Evolutionary conservation across 768 basidiomycete species (phyloP).

Genomic region (Boletus sensibilis): DNA sequence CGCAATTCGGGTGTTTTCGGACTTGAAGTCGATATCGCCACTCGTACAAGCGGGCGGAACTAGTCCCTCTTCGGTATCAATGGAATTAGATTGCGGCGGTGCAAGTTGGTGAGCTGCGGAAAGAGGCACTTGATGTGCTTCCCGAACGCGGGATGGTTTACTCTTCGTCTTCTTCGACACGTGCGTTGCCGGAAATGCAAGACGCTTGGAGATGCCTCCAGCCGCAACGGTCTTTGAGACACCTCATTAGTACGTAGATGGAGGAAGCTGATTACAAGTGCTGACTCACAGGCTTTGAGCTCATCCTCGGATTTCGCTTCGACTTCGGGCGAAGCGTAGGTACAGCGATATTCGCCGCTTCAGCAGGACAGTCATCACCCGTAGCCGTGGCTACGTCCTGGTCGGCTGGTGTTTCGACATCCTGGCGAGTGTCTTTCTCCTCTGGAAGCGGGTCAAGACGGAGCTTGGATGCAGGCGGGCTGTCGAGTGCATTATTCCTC

Average conservation of each 20-base stretch:
- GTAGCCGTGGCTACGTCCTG: conserved; percentile 3
- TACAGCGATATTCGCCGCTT: not conserved
- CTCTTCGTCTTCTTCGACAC: conserved; percentile 20
- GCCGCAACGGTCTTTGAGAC: conserved; percentile 18
- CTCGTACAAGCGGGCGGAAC: conserved; percentile 22
- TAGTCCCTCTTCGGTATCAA: conserved; percentile 12
- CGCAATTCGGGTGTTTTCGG: conserved; percentile 16
- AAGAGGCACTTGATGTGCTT: conserved; percentile 9
- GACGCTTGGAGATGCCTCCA: conserved; percentile 21
- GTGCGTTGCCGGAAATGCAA: conserved; percentile 14
- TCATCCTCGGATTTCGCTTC: conserved; percentile 32
- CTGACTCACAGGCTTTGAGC: conserved; percentile 23
- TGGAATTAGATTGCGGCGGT: conserved; percentile 15
- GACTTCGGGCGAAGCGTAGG: conserved; percentile 5
- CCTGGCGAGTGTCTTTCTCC: not conserved
- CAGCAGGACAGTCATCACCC: not conserved
- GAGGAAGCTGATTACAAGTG: not conserved
- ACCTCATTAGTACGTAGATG: conserved; percentile 19
- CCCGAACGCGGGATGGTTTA: conserved; percentile 12
- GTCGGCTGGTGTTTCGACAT: not conserved
- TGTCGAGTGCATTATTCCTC: not conserved
- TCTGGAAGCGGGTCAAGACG: not conserved
- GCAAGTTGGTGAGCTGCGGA: conserved; percentile 9
- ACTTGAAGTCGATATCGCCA: conserved; percentile 31
- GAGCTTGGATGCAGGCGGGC: conserved; percentile 1